Evolutionary conservation across 2,329 filamentous ascomycete genomes (phyloP).

Genomic region (Tolypocladium album): DNA sequence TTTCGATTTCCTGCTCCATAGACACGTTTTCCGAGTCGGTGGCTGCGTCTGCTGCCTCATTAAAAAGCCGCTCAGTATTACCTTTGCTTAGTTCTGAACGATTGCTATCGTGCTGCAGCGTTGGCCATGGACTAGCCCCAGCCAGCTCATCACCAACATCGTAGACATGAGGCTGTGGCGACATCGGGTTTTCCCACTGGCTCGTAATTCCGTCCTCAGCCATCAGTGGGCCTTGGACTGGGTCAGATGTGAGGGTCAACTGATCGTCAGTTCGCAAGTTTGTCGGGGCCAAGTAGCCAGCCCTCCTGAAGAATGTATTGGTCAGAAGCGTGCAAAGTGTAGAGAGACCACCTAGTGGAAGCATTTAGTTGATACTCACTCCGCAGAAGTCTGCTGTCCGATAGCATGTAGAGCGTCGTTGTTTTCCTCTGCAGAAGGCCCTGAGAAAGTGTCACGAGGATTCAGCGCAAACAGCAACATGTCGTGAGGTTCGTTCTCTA

Average conservation of each 20-base stretch:
- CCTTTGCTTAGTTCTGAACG: neutral
- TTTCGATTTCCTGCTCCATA: neutral
- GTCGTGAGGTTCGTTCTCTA: neutral
- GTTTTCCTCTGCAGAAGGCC: neutral
- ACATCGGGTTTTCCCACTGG: neutral
- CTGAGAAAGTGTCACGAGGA: neutral
- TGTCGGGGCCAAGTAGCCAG: neutral
- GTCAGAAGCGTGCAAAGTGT: neutral
- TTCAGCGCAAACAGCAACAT: neutral
- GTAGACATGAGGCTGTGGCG: neutral
- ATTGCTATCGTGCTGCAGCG: neutral
- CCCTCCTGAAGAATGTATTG: neutral
- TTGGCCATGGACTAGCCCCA: neutral
- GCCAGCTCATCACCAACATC: neutral
- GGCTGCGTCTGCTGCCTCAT: neutral
- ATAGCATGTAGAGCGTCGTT: neutral
- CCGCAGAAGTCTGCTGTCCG: neutral
- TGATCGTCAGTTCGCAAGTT: neutral
- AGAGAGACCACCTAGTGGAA: too few species aligned
- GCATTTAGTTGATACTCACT: neutral
- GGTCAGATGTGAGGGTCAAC: neutral
- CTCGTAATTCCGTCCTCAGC: neutral
- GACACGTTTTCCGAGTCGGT: neutral
- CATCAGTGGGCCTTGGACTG: neutral
- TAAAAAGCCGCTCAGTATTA: neutral